Base-by-base conservation (phyloP, 2,329 filamentous ascomycete genomes). In the Chaetomiaceae sp. region DNA sequence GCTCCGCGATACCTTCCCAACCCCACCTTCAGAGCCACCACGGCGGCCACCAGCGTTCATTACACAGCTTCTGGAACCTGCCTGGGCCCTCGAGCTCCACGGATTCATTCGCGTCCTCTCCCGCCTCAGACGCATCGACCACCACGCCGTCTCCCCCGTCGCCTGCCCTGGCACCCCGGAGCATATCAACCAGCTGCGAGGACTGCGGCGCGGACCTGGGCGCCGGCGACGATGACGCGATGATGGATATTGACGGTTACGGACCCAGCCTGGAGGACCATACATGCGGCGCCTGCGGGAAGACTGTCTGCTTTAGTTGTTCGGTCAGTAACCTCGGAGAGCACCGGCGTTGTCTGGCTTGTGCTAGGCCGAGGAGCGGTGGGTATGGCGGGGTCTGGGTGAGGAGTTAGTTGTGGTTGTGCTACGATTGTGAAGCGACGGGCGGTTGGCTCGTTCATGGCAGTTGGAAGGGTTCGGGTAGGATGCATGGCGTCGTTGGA, bases 1-100 rank as follows among this genome's bases (percentile, higher is more conserved):
- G 37, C 51, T 17, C 39, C 37, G 44, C 50, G 22, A 43, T 63
- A 47, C 33, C 63, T 1, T 20, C 27, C 37, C 58, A 52, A 17
- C 59, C 8, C 27, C 61, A 49, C 47, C 47, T 37, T 36, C 61
- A 20, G 45, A 44, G n/a, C 22, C 54, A 50, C 14, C 47, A 25
- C 27, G 39, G 27, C 9, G 29, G 14, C 37, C 58, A 60, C 12
- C 81, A 84, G 64, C 70, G 73, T 4, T 82, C 78, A 0, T 70
- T 85, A 0, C 81, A 85, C 65, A 78, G 71, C 37, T 85, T 84
- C 68, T 86, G 81, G 81, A 74, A 75, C n/a, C 72, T 84, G 14
- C 74, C 64, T 2, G 51, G 45, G 12, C 44, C 50, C 1, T n/a
- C 55, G 1, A 69, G 71, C 0, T 65, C 69, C 0, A 65, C 74